These are phyloP conservation scores for Lentinula edodes DNA, from an alignment of 768 basidiomycete genomes.

Conservation along the genomic window DNA sequence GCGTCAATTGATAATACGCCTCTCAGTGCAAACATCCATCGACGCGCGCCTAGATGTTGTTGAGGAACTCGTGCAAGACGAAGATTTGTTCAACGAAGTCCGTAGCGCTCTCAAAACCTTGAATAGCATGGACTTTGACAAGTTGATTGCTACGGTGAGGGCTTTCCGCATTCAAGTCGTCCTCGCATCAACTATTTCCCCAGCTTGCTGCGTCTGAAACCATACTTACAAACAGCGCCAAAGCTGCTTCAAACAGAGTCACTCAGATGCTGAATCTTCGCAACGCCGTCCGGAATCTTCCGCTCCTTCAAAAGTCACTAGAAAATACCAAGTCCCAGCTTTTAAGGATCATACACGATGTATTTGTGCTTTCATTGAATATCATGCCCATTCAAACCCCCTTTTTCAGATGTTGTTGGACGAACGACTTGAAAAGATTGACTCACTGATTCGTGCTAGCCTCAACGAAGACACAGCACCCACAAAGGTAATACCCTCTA, in stretches of 20 bases:
- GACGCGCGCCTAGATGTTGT: slow-evolving; percentile 85
- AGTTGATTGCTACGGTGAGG: slow-evolving; percentile 65
- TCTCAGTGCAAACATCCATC: slow-evolving; percentile 53
- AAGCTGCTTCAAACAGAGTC: slow-evolving; percentile 63
- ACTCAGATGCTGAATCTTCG: slow-evolving; percentile 78
- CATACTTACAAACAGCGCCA: slow-evolving; percentile 47
- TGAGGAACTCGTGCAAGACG: slow-evolving; percentile 74
- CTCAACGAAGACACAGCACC: slow-evolving; percentile 69
- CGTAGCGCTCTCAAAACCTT: slow-evolving; percentile 64
- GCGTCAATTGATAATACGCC: too few relatives aligned
- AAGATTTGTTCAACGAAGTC: slow-evolving; percentile 66
- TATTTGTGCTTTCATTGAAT: slow-evolving; percentile 16
- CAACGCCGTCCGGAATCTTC: slow-evolving; percentile 62
- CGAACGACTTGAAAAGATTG: slow-evolving; percentile 60
- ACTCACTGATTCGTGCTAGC: slow-evolving; percentile 48
- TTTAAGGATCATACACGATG: slow-evolving; percentile 56
- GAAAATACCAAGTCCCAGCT: slow-evolving; percentile 52
- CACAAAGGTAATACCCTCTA: slow-evolving; percentile 42
- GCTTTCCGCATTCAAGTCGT: background rate
- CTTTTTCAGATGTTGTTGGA: slow-evolving; percentile 64
- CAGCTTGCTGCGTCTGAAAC: slow-evolving; percentile 67
- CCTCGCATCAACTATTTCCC: background rate
- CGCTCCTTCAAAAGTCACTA: slow-evolving; percentile 58
- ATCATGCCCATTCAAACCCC: background rate
- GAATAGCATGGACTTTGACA: slow-evolving; percentile 85